These are phyloP conservation scores for Polytrichum formosum DNA, from an alignment of 225 moss, liverwort and hornwort genomes.

Conservation along the genomic window DNA sequence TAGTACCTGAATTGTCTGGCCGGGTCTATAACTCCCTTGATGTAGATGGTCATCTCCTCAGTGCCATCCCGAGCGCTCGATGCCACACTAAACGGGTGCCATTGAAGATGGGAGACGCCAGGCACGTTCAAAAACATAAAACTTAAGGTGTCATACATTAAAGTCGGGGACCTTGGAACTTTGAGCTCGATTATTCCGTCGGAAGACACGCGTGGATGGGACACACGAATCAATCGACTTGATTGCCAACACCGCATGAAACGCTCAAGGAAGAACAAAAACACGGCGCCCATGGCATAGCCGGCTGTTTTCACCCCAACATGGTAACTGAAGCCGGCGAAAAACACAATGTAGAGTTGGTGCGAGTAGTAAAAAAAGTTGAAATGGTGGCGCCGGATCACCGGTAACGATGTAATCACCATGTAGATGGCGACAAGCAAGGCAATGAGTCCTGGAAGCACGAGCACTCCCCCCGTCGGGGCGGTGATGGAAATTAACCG, in stretches of 20 bases:
- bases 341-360: conserved; percentile 30
- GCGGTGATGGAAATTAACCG: conserved; percentile 12
- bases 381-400: conserved; percentile 13
- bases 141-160: conserved; percentile 1
- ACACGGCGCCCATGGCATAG: conserved; percentile 9
- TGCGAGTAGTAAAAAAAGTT: conserved; percentile 23
- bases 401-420: conserved; percentile 16
- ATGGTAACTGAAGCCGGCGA: conserved; percentile 19
- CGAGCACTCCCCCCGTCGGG: neutral
- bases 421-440: conserved; percentile 12
- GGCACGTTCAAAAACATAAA: conserved; percentile 5
- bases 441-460: conserved; percentile 19
- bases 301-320: conserved; percentile 11
- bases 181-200: conserved; percentile 23
- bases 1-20: too few relatives aligned
- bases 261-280: conserved; percentile 27
- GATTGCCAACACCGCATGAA: conserved; percentile 30
- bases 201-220: conserved; percentile 6
- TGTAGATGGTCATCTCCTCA: neutral
- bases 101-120: neutral
- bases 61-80: neutral
- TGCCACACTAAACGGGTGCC: conserved; percentile 6
- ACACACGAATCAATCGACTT: conserved; percentile 4
- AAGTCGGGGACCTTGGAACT: conserved; percentile 17
- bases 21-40: neutral